phyloP scores from a whole-genome alignment of 1,139 yeast genomes.

The Geotrichum europaeum region DNA sequence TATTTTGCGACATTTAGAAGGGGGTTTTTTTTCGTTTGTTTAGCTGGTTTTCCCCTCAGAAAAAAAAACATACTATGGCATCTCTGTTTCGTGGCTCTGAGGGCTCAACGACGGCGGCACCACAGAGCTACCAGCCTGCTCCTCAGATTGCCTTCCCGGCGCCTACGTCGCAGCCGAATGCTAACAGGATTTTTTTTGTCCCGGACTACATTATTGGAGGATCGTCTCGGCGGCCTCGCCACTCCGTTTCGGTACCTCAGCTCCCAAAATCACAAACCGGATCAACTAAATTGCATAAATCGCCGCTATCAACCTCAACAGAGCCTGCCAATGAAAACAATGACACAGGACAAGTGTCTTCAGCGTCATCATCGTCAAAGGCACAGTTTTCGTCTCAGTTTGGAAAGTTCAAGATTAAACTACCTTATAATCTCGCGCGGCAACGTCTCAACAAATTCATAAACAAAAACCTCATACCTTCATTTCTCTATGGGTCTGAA shows the following conservation, averaged over 20 bases:
- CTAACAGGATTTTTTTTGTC: constrained; percentile 4
- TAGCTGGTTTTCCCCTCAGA: background rate
- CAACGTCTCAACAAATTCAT: constrained; percentile 19
- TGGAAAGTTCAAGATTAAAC: constrained; percentile 13
- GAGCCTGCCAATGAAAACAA: background rate
- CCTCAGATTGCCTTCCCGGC: constrained; percentile 7
- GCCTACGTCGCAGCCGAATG: constrained; percentile 7
- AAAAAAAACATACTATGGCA: background rate
- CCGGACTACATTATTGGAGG: constrained; percentile 7
- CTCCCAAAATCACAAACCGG: background rate
- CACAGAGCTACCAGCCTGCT: background rate
- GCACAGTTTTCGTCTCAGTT: constrained; percentile 1
- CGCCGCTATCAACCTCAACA: background rate
- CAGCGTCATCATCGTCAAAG: background rate
- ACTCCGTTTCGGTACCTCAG: constrained; percentile 14
- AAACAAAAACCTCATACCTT: constrained; percentile 19
- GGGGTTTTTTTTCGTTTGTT: background rate
- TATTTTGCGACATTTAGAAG: background rate
- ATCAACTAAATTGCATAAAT: background rate
- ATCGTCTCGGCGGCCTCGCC: constrained; percentile 10
- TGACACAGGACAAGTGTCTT: background rate
- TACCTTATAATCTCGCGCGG: constrained; percentile 14
- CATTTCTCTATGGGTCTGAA: constrained; percentile 18
- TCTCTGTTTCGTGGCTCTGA: constrained; percentile 1
- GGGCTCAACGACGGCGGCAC: background rate